A percentile compares a stretch with the other conserved stretches of the same genome.
Evolutionary conservation across 768 basidiomycete genomes (phyloP).

Genomic region (Lyophyllum semitale): DNA sequence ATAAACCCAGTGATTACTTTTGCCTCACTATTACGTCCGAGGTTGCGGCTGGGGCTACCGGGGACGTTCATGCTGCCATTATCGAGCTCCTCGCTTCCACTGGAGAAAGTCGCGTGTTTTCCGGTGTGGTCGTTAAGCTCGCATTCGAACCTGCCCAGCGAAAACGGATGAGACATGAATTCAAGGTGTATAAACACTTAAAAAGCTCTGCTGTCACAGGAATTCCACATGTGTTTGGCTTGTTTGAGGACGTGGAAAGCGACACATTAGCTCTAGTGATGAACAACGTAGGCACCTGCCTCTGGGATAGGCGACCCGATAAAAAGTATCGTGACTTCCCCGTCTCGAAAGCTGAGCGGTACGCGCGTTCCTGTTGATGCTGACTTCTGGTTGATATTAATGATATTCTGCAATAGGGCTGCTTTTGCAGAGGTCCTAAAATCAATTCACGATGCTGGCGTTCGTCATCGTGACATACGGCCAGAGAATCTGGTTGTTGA

Average conservation of each 20-base stretch:
- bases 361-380: background rate
- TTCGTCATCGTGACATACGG: conserved; percentile 26
- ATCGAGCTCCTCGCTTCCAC: conserved; percentile 3
- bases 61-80: conserved; percentile 10
- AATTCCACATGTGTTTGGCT: conserved; percentile 12
- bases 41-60: conserved; percentile 14
- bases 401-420: conserved; percentile 6
- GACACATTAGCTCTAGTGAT: conserved; percentile 16
- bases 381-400: background rate
- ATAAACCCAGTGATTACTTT: conserved; percentile 2
- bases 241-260: conserved; percentile 16
- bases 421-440: conserved; percentile 13
- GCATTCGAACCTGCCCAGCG: conserved; percentile 3
- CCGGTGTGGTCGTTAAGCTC: conserved; percentile 14
- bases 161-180: conserved; percentile 16
- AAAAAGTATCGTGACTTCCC: background rate
- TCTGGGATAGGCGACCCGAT: conserved; percentile 4
- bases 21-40: conserved; percentile 3
- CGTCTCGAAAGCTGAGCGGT: conserved; percentile 6
- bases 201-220: conserved; percentile 4
- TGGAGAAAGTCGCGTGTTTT: background rate
- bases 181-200: conserved; percentile 16
- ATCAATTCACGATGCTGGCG: conserved; percentile 23
- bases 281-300: conserved; percentile 11
- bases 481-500: conserved; percentile 23